Conservation (phyloP, 1,284 basidiomycete genomes). For the Leccinum huronense region DNA sequence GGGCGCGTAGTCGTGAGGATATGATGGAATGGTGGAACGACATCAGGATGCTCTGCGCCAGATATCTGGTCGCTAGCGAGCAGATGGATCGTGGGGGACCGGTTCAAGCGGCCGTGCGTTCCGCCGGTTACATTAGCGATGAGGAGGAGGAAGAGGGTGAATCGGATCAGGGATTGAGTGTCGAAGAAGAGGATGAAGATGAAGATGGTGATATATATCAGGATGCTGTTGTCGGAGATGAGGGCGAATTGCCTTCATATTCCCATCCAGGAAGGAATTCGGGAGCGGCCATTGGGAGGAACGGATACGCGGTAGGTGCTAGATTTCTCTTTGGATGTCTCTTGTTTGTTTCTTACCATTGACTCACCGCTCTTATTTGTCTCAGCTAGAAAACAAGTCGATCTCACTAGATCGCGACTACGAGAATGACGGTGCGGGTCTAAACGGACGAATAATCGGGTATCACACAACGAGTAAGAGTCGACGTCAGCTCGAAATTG, state of each 20-base stretch:
- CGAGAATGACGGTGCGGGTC: neutral
- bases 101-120: conserved; percentile 88
- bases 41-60: conserved; percentile 91
- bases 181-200: conserved; percentile 72
- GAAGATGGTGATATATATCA: conserved; percentile 44
- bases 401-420: conserved; percentile 17
- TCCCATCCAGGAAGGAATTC: conserved; percentile 40
- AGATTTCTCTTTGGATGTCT: neutral
- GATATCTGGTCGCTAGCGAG: conserved; percentile 95
- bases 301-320: conserved; percentile 71
- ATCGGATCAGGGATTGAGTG: conserved; percentile 61
- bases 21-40: conserved; percentile 99
- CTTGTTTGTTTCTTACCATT: neutral
- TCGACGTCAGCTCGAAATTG: conserved; percentile 69
- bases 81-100: conserved; percentile 92
- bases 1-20: conserved; percentile 87
- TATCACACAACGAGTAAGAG: conserved; percentile 43
- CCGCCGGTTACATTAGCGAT: conserved; percentile 81
- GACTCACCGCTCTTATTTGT: conserved; percentile 28
- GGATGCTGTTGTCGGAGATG: conserved; percentile 41
- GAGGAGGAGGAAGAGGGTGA: conserved; percentile 49
- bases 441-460: conserved; percentile 33
- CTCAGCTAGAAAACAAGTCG: conserved; percentile 41
- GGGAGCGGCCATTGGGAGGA: conserved; percentile 54
- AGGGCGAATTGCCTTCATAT: conserved; percentile 53